Conservation (phyloP, 1,284 basidiomycete genomes). For the Malassezia sympodialis region DNA sequence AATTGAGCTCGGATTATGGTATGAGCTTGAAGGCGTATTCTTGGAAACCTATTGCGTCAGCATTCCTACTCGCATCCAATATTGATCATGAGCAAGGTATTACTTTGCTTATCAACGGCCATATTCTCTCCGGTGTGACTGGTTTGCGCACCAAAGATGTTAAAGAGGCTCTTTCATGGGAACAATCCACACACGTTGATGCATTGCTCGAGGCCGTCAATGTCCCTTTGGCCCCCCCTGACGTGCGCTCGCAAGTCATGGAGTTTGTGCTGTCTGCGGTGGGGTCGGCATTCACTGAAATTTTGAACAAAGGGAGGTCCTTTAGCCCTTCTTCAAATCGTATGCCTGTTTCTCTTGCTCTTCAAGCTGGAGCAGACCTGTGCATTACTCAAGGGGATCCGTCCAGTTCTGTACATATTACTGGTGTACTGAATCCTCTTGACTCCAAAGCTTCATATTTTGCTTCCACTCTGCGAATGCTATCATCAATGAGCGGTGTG, state of each 20-base stretch:
- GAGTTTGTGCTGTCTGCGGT: slow-evolving; percentile 24
- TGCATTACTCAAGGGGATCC: slow-evolving; percentile 54
- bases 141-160: slow-evolving; percentile 21
- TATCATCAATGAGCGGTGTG: slow-evolving; percentile 24
- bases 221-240: slow-evolving; percentile 12
- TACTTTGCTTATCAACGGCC: slow-evolving; percentile 25
- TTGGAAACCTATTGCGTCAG: neutral
- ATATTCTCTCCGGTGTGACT: slow-evolving; percentile 13
- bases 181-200: slow-evolving; percentile 22
- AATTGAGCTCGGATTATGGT: neutral
- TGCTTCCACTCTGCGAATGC: slow-evolving; percentile 55
- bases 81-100: neutral
- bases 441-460: slow-evolving; percentile 75
- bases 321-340: neutral
- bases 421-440: slow-evolving; percentile 70
- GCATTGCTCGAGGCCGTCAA: slow-evolving; percentile 18
- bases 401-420: slow-evolving; percentile 62
- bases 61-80: neutral
- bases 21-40: neutral
- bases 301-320: neutral
- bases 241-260: slow-evolving; percentile 22
- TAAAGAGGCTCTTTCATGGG: slow-evolving; percentile 22
- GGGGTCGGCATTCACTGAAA: slow-evolving; percentile 6
- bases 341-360: slow-evolving; percentile 9
- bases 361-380: slow-evolving; percentile 51